These are phyloP conservation scores for Canna indica DNA, from an alignment of 176 grass and related monocot species.

Conservation along the genomic window DNA sequence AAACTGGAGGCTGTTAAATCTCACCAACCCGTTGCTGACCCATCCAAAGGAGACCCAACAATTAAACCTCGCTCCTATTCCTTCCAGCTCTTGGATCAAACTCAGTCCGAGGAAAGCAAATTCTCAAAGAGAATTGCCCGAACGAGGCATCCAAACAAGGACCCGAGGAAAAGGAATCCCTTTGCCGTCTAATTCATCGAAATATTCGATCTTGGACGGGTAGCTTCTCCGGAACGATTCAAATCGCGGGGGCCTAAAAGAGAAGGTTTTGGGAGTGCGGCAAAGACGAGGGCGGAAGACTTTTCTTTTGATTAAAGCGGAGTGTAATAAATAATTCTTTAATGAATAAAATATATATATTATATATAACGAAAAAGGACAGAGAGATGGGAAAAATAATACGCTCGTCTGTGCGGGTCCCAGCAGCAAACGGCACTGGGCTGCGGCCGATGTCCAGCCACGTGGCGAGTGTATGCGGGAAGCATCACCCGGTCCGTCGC, in stretches of 20 bases:
- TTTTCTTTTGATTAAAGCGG: not conserved
- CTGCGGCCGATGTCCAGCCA: too few species aligned
- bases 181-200: not conserved
- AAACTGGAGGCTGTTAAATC: conserved; percentile 21
- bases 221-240: not conserved
- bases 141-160: not conserved
- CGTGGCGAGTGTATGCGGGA: too few species aligned
- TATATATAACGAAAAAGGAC: too few species aligned
- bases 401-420: too few species aligned
- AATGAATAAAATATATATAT: too few species aligned
- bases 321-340: too few species aligned
- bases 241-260: not conserved
- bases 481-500: too few species aligned
- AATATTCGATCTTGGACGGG: not conserved
- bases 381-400: too few species aligned
- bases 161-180: not conserved
- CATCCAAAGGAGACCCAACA: conserved; percentile 9
- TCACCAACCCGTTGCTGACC: conserved; percentile 15
- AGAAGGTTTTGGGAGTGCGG: not conserved
- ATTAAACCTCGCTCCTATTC: conserved; percentile 12
- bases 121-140: not conserved
- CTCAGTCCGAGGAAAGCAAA: not conserved
- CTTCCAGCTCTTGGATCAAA: conserved; percentile 4
- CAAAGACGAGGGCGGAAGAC: not conserved
- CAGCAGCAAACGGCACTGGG: too few species aligned